Percentiles rank a stretch among this genome's conserved stretches.
Conservation (phyloP, 768 basidiomycete genomes). For the Tulasnella sp. region DNA sequence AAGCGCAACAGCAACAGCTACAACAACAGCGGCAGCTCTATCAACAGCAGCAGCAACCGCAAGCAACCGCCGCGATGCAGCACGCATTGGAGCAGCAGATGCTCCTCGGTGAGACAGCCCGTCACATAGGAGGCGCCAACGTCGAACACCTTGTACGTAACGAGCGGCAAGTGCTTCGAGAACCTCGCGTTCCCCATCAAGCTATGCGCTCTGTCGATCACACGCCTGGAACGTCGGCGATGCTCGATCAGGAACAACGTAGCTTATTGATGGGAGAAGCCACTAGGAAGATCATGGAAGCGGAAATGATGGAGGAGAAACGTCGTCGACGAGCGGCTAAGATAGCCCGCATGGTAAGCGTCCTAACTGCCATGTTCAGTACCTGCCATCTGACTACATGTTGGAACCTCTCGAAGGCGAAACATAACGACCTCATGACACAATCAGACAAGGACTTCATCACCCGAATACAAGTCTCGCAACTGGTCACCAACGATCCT, state of each 20-base stretch:
- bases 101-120: slow-evolving; percentile 23
- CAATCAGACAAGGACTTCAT: slow-evolving; percentile 99
- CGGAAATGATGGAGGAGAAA: slow-evolving; percentile 72
- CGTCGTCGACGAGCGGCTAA: slow-evolving; percentile 71
- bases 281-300: slow-evolving; percentile 81
- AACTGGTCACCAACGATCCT: slow-evolving; percentile 93
- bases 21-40: slow-evolving; percentile 49
- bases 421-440: slow-evolving; percentile 92
- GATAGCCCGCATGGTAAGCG: slow-evolving; percentile 74
- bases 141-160: slow-evolving; percentile 22
- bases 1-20: slow-evolving; percentile 28
- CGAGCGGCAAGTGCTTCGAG: slow-evolving; percentile 17
- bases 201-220: slow-evolving; percentile 57
- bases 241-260: slow-evolving; percentile 18
- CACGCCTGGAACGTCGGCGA: slow-evolving; percentile 22
- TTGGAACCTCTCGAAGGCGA: slow-evolving; percentile 40
- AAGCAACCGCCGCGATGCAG: slow-evolving; percentile 38
- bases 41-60: slow-evolving; percentile 60
- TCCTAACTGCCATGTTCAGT: not conserved
- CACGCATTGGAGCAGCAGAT: not conserved
- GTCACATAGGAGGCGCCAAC: slow-evolving; percentile 19
- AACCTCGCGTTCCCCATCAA: slow-evolving; percentile 7
- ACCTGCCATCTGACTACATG: slow-evolving; percentile 3
- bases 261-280: slow-evolving; percentile 66
- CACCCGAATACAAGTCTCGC: slow-evolving; percentile 96